phyloP scores from a whole-genome alignment of 768 basidiomycete genomes.

The Tulasnella sp. region DNA sequence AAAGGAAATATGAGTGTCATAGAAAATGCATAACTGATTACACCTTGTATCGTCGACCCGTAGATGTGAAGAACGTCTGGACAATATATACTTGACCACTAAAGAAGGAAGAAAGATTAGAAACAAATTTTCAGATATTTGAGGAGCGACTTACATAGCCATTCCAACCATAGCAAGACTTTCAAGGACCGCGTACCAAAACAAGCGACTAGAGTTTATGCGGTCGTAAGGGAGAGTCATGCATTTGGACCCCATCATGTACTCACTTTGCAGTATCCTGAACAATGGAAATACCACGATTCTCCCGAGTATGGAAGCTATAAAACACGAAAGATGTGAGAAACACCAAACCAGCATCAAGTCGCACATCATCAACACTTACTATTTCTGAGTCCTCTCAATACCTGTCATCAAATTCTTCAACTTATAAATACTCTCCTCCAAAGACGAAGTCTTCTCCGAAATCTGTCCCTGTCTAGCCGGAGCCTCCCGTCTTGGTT shows the following conservation, averaged over 20 bases:
- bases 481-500: conserved; percentile 79
- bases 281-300: conserved; percentile 85
- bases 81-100: conserved; percentile 85
- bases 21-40: conserved; percentile 33
- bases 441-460: conserved; percentile 84
- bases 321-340: not conserved
- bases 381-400: conserved; percentile 91
- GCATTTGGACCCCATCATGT: not conserved
- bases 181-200: conserved; percentile 87
- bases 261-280: conserved; percentile 75
- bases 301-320: conserved; percentile 90
- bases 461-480: conserved; percentile 78
- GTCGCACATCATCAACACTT: conserved; percentile 26
- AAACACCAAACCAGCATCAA: not conserved
- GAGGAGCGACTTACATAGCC: conserved; percentile 53
- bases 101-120: conserved; percentile 12
- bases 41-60: conserved; percentile 79
- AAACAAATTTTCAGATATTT: not conserved
- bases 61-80: conserved; percentile 94
- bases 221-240: conserved; percentile 5
- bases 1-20: too few relatives aligned
- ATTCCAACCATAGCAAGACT: conserved; percentile 65
- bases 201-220: conserved; percentile 50
- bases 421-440: conserved; percentile 90
- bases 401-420: conserved; percentile 79